Conservation (phyloP, 257 asterid species). For the Solanum dulcamara region DNA sequence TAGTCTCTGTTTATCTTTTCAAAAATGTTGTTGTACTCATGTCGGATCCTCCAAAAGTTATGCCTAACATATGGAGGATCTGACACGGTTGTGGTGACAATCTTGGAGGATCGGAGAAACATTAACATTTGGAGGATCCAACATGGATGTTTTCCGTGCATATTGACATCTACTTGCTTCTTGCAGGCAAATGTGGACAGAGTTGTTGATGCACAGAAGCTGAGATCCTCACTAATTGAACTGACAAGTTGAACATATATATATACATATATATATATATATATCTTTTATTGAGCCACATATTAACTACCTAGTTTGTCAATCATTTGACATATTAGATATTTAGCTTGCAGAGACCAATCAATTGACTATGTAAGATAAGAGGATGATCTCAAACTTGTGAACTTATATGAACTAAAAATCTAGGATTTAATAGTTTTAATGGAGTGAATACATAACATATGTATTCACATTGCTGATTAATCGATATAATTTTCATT, state of each 20-base stretch:
- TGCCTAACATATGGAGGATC: not conserved
- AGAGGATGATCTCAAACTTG: not conserved
- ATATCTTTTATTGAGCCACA: not conserved
- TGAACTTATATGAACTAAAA: not conserved
- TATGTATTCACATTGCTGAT: not conserved
- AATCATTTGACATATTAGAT: not conserved
- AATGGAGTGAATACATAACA: not conserved
- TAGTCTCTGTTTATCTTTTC: not conserved
- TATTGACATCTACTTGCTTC: not conserved
- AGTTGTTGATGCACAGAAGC: not conserved
- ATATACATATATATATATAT: too few relatives aligned
- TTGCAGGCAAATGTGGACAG: constrained; percentile 4
- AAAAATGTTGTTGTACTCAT: not conserved
- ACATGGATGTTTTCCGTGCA: not conserved
- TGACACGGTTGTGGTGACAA: not conserved
- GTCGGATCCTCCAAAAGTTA: not conserved
- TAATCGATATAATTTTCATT: not conserved
- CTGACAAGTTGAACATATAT: not conserved
- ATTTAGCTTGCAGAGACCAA: not conserved
- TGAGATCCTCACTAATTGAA: not conserved
- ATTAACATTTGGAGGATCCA: not conserved
- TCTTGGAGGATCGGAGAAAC: not conserved
- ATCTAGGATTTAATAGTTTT: not conserved
- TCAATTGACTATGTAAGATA: not conserved
- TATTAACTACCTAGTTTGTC: not conserved